Evolutionary conservation across 176 grass and related monocot genomes (phyloP).

Genomic region (Leersia perrieri): DNA sequence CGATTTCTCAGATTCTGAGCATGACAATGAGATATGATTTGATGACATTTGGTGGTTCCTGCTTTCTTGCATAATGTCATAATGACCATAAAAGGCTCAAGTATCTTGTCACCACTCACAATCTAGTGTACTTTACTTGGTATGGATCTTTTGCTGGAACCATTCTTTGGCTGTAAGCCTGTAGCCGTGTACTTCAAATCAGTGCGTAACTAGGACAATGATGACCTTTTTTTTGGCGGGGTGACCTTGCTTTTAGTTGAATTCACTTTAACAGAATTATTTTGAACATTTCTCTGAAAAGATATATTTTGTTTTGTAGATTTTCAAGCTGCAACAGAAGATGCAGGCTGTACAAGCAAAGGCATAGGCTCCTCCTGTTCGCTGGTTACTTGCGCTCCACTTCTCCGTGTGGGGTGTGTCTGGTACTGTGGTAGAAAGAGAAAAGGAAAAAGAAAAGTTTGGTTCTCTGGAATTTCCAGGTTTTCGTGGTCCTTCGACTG

Average conservation of each 20-base stretch:
- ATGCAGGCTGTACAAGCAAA: slow-evolving; percentile 79
- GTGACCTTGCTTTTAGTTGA: neutral
- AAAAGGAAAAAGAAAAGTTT: neutral
- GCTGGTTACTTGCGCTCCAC: neutral
- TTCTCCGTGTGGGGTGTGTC: neutral
- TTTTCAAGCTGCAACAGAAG: slow-evolving; percentile 90
- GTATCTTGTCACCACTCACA: neutral
- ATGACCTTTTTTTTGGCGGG: neutral
- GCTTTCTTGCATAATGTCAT: neutral
- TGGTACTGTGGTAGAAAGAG: neutral
- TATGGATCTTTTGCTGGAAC: neutral
- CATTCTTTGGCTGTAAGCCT: neutral
- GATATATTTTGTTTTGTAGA: slow-evolving; percentile 38
- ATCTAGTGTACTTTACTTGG: neutral
- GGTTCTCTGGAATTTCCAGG: neutral
- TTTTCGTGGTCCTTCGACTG: neutral
- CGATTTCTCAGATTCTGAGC: neutral
- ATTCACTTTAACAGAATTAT: neutral
- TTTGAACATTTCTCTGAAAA: neutral
- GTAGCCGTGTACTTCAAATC: neutral
- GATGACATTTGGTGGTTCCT: neutral
- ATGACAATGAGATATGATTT: neutral
- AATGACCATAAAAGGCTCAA: neutral
- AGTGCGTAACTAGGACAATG: neutral
- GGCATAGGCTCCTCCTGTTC: slow-evolving; percentile 26